These are phyloP conservation scores for Histomonas meleagridis DNA, from an alignment of 208 protist genomes.

Conservation along the genomic window DNA sequence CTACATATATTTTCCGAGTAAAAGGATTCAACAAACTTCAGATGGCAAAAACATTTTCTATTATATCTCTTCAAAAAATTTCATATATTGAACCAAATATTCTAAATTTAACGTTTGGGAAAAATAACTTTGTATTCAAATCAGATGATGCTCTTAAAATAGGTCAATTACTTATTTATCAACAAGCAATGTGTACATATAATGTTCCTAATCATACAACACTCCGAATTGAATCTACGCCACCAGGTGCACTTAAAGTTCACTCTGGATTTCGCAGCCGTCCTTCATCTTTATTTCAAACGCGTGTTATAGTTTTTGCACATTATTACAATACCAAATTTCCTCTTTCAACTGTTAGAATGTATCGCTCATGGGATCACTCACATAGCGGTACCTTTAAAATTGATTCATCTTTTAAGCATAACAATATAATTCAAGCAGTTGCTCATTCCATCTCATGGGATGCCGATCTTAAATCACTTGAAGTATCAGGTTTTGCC, in stretches of 20 bases:
- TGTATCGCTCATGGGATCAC: neutral
- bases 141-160: neutral
- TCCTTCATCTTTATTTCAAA: neutral
- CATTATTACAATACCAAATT: constrained; percentile 20
- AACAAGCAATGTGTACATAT: neutral
- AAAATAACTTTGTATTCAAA: neutral
- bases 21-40: neutral
- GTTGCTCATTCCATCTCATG: neutral
- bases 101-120: neutral
- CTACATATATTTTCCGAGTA: neutral
- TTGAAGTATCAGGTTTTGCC: neutral
- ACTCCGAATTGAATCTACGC: neutral
- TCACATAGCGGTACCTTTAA: neutral
- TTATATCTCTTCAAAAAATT: neutral
- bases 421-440: neutral
- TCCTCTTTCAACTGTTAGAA: neutral
- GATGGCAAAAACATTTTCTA: neutral
- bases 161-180: neutral
- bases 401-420: neutral
- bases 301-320: neutral
- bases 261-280: neutral
- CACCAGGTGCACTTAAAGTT: neutral
- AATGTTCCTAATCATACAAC: neutral
- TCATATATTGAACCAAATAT: neutral
- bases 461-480: neutral